These are phyloP conservation scores for Cryptosporidium parvum DNA, from an alignment of 169 alveolate genomes.

Conservation along the genomic window DNA sequence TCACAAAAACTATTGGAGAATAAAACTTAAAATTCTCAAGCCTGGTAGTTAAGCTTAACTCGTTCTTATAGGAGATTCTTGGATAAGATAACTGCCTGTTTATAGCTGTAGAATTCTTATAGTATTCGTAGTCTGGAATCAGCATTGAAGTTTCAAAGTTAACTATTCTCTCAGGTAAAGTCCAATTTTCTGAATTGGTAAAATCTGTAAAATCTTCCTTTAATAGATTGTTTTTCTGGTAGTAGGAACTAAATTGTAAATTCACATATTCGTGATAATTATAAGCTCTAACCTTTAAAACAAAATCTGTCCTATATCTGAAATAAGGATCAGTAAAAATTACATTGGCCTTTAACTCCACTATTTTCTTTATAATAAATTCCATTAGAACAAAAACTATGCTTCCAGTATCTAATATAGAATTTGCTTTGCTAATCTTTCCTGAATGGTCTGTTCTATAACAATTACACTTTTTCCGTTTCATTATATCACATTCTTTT, in stretches of 20 bases:
- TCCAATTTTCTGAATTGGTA: background rate
- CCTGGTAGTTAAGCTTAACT: background rate
- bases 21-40: constrained; percentile 12
- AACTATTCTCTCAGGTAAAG: constrained; percentile 12
- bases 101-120: background rate
- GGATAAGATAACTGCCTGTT: background rate
- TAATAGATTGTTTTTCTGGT: background rate
- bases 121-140: constrained; percentile 9
- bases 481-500: constrained; percentile 3
- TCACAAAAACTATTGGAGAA: constrained; percentile 40
- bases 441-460: background rate
- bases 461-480: background rate
- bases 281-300: constrained; percentile 15
- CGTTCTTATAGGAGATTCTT: background rate
- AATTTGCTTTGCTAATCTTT: background rate
- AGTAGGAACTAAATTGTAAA: constrained; percentile 34
- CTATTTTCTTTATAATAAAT: constrained; percentile 19
- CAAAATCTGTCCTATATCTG: constrained; percentile 64
- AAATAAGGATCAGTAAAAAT: constrained; percentile 61
- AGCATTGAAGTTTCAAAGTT: constrained; percentile 10
- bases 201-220: background rate
- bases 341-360: constrained; percentile 26
- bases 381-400: constrained; percentile 19
- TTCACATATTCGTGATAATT: constrained; percentile 57
- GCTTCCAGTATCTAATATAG: constrained; percentile 17